Base-by-base conservation (phyloP, 768 basidiomycete genomes). In the Suillus luteus region DNA sequence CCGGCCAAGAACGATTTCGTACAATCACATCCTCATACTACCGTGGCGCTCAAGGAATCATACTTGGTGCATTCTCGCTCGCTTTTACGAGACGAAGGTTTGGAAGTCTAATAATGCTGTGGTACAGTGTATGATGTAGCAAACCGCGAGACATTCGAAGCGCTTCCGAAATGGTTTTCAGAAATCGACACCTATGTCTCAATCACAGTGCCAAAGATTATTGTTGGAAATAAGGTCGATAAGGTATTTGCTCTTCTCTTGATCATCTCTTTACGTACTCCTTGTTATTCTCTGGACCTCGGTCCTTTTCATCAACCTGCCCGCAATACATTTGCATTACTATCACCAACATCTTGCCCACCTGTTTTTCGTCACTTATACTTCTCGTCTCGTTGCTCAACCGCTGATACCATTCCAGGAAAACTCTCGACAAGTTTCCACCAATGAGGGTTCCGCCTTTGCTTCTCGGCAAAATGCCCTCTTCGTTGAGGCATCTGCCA, bases 1-100 rank as follows among this genome's bases (percentile, higher is more conserved):
- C 95, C 58, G 96, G 97, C 0, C 96, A 99, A 75, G 97, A 99
- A 77, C 88, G 96, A 6, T 99, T 98, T 73, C 84, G 95, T 54
- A 97, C 96, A 3, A 90, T 99, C 68, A 99, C 97, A 5, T 91
- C 91, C 2, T 93, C 92, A 10, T 99, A 99, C 71, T 99, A 99
- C 72, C 85, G 97, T 35, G 92, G 91, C 2, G 91, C 91, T 51
- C 91, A 93, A 68, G 91, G 92, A 8, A 84, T 93, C 59, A 90
- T 93, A 69, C 82, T 93, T 55, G 89, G 90, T 88, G 61, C 5
- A 78, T 68, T 27, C n/a, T 51, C 22, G 9, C 38, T 22, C 12
- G 6, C 40, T 19, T 19, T 12, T 57, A 27, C 1, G 22, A 31
- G 38, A 27, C 6, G 17, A 41, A 19, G 2, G 24, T 41, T 41